These are phyloP conservation scores for Laburnicola sp. DNA, from an alignment of 2,329 filamentous ascomycete genomes.

Conservation along the genomic window DNA sequence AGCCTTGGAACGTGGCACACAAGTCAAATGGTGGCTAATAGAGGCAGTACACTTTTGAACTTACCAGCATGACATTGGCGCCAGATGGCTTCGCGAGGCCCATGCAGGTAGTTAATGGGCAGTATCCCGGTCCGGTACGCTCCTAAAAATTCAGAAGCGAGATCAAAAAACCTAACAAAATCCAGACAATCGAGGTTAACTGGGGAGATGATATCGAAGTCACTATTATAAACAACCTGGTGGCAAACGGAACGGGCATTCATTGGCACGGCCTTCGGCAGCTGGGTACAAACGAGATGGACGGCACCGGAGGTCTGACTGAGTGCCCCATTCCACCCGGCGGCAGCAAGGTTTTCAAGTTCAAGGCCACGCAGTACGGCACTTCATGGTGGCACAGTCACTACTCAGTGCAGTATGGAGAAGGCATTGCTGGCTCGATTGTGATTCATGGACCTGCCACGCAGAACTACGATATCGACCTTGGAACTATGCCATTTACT, in stretches of 20 bases:
- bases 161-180: constrained; percentile 19
- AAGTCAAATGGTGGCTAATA: constrained; percentile 3
- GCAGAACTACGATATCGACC: constrained; percentile 45
- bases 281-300: constrained; percentile 46
- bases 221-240: constrained; percentile 42
- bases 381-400: constrained; percentile 41
- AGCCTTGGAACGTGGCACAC: background rate
- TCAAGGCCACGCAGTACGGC: constrained; percentile 43
- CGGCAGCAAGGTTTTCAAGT: constrained; percentile 35
- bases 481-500: constrained; percentile 45
- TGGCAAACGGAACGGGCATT: constrained; percentile 54
- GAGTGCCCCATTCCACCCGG: constrained; percentile 71
- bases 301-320: constrained; percentile 55
- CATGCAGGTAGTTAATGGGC: constrained; percentile 51
- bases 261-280: constrained; percentile 58
- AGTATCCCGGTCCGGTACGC: constrained; percentile 51
- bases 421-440: constrained; percentile 46
- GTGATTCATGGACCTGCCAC: constrained; percentile 46
- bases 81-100: constrained; percentile 51
- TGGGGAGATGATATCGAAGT: constrained; percentile 48
- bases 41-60: constrained; percentile 48
- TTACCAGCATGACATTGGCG: constrained; percentile 49
- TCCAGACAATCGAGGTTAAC: constrained; percentile 47
- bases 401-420: constrained; percentile 37
- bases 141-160: constrained; percentile 25